phyloP scores from a whole-genome alignment of 805 yeast species.

The Saccharomycopsis capsularis region DNA sequence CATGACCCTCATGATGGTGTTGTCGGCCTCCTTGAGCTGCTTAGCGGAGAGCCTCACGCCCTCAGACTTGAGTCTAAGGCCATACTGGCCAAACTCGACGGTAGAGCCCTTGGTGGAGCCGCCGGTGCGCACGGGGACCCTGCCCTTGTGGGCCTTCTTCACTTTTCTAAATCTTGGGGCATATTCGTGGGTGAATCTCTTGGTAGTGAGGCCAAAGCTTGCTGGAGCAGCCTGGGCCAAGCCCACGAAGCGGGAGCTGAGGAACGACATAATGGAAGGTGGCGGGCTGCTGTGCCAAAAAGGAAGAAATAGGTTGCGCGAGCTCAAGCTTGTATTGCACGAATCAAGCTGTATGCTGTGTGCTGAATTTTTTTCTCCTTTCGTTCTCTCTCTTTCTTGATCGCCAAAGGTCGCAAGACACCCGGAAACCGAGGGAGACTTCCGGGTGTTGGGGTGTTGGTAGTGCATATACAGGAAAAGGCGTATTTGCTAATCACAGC shows the following conservation, averaged over 20 bases:
- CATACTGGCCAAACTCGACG: constrained; percentile 73
- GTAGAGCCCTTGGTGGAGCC: constrained; percentile 88
- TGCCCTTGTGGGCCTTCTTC: constrained; percentile 83
- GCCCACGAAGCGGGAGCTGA: neutral
- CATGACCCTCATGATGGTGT: constrained; percentile 73
- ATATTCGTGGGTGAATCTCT: constrained; percentile 56
- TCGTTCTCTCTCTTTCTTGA: no score
- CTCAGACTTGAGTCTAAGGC: constrained; percentile 80
- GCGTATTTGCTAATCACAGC: no score
- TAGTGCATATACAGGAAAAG: no score
- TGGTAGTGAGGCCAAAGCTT: constrained; percentile 12
- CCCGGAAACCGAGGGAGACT: no score
- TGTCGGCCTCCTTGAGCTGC: constrained; percentile 87
- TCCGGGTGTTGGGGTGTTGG: no score
- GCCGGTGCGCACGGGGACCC: constrained; percentile 91
- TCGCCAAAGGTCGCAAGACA: no score
- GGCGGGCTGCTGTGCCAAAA: neutral
- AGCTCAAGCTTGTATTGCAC: no score
- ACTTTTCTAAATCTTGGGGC: constrained; percentile 69
- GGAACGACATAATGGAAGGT: neutral
- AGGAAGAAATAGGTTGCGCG: no score
- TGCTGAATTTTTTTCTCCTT: no score
- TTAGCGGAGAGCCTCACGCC: constrained; percentile 82
- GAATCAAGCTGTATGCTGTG: no score
- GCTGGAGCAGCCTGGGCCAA: neutral